Conservation (phyloP, 768 basidiomycete genomes). For the Gloeopeniophorella convolvens region DNA sequence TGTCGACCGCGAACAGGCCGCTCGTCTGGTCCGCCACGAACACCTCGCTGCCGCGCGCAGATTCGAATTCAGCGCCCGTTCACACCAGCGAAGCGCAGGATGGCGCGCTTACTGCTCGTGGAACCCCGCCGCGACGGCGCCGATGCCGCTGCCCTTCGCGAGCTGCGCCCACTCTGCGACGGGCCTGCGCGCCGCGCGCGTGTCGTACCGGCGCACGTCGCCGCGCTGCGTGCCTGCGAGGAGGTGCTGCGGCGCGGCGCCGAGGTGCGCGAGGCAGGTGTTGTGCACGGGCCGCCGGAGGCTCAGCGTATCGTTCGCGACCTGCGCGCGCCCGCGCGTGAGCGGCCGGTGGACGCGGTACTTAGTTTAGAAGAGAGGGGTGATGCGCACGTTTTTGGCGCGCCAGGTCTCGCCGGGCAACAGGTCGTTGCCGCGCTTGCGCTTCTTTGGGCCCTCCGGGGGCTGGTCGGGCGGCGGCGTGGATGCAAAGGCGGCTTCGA, state of each 20-base stretch:
- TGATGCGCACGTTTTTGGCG: constrained; percentile 61
- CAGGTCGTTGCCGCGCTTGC: constrained; percentile 50
- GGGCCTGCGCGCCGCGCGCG: constrained; percentile 59
- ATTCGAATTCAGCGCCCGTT: too few relatives aligned
- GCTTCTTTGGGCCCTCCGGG: constrained; percentile 37
- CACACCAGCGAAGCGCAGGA: too few relatives aligned
- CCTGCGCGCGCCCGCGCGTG: constrained; percentile 29
- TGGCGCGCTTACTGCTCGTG: constrained; percentile 56
- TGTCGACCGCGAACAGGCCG: constrained; percentile 59
- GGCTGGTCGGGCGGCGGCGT: constrained; percentile 18
- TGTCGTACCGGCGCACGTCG: constrained; percentile 72
- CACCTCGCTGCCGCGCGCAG: constrained; percentile 44
- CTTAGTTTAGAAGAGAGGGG: neutral
- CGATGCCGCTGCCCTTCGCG: constrained; percentile 56
- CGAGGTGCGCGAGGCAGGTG: constrained; percentile 57
- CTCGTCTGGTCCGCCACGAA: constrained; percentile 64
- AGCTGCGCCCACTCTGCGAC: constrained; percentile 59
- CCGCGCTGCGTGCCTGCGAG: constrained; percentile 71
- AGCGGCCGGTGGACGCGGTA: neutral
- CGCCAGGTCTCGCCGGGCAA: constrained; percentile 78
- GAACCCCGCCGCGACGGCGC: constrained; percentile 48
- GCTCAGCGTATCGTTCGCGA: constrained; percentile 66
- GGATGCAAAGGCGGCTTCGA: constrained; percentile 46
- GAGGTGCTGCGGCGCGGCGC: constrained; percentile 44
- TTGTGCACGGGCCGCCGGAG: constrained; percentile 77